These are phyloP conservation scores for Cucurbita moschata DNA, from an alignment of 306 rosid species.

Conservation along the genomic window DNA sequence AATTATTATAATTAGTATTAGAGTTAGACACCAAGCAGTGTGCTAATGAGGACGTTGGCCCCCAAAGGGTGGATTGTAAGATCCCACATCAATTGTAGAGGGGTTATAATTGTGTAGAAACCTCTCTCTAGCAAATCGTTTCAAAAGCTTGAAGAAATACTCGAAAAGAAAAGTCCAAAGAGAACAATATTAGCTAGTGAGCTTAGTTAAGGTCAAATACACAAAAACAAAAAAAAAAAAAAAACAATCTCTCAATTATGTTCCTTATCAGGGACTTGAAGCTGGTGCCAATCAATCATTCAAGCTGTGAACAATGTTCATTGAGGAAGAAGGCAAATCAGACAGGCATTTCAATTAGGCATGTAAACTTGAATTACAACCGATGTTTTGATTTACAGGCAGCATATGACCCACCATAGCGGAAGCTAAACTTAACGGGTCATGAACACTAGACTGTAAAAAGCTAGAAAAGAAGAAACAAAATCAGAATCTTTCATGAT, in stretches of 20 bases:
- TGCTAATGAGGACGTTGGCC: no score
- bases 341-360: neutral
- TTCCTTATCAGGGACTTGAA: neutral
- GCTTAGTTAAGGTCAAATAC: neutral
- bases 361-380: neutral
- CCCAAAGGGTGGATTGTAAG: no score
- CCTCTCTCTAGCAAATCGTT: no score
- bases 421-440: neutral
- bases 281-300: neutral
- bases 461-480: neutral
- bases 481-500: neutral
- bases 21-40: no score
- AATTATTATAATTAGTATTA: no score
- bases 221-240: no score
- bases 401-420: neutral
- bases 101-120: no score
- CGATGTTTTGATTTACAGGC: neutral
- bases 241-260: neutral
- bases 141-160: no score
- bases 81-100: no score
- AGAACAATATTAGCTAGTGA: no score
- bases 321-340: neutral
- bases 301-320: neutral
- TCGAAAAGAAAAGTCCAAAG: no score
- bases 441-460: neutral